Evolutionary conservation across 2,329 filamentous ascomycete genomes (phyloP), one percentile per base, ranked within the genome.

Genomic region (Claviceps fusiformis): DNA sequence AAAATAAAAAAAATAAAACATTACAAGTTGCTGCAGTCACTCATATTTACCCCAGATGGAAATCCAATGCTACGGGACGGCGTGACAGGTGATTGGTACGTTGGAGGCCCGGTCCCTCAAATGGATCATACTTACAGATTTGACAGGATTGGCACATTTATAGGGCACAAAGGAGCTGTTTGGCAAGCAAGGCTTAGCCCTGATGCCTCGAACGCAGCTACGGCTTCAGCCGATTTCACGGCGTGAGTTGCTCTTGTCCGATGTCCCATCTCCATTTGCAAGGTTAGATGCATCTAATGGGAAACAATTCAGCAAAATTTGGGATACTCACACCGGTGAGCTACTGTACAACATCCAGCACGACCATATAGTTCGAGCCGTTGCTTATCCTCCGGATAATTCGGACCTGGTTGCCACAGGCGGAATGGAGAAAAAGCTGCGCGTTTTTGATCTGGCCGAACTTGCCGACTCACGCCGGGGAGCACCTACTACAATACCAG

Each of bases 1-100:
- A 24, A 24, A 24, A 24, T 27, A 4, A 10, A 15, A 15, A 47
- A 46, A 52, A 41, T 7, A n/a, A 47, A 46, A 53, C 55, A 55
- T 57, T 57, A 62, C 68, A 55, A 68, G 59, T 35, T 45, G 51
- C 15, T 57, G 29, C 27, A 33, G 19, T 13, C 17, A 41, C 52
- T 56, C 29, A 54, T 50, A 13, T 27, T 33, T 54, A 46, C 9
- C 57, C 55, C 69, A 91, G 93, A 98, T 76, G 92, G 92, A 66
- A 97, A 97, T 69, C 93, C 93, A 52, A 97, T 97, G 91, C 86
- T 98, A 63, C 88, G 93, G 61, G 89, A 97, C 73, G 93, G 93
- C 59, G 81, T 95, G 58, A 98, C 92, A 50, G 93, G 93, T 57
- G 91, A 96, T 70, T 96, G 91, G 87, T 87, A 75, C 57, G 76